phyloP scores from a whole-genome alignment of 2,329 filamentous ascomycete genomes.

The Fusarium coffeatum region DNA sequence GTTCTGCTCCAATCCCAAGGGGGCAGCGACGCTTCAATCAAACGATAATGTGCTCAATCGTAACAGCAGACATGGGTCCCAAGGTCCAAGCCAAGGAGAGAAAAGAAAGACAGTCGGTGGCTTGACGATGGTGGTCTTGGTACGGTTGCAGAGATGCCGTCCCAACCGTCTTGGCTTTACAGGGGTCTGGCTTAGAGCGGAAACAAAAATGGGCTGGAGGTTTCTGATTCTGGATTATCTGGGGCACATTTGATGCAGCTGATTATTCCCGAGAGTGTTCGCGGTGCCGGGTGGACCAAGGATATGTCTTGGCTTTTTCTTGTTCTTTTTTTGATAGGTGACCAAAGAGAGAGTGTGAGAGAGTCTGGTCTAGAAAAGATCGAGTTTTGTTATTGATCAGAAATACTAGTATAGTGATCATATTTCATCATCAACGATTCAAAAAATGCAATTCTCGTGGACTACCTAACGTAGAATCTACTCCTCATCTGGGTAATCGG shows the following conservation, averaged over 20 bases:
- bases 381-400: neutral
- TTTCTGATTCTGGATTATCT: conserved; percentile 40
- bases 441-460: neutral
- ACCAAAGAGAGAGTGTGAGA: neutral
- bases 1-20: conserved; percentile 27
- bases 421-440: neutral
- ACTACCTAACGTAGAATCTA: neutral
- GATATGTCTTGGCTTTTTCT: conserved; percentile 28
- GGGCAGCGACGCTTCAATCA: conserved; percentile 17
- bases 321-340: neutral
- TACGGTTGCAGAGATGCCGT: conserved; percentile 53
- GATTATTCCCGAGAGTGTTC: conserved; percentile 47
- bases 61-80: neutral
- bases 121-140: conserved; percentile 46
- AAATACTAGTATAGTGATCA: neutral
- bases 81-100: neutral
- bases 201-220: conserved; percentile 29
- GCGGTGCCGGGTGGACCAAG: conserved; percentile 43
- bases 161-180: conserved; percentile 54
- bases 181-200: conserved; percentile 22
- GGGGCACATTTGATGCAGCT: conserved; percentile 39
- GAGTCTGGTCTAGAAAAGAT: neutral
- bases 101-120: conserved; percentile 40
- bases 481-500: conserved; percentile 44
- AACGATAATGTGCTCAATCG: conserved; percentile 16